Conservation (phyloP, 73 alveolate genomes). For the Uronychia setigera region DNA sequence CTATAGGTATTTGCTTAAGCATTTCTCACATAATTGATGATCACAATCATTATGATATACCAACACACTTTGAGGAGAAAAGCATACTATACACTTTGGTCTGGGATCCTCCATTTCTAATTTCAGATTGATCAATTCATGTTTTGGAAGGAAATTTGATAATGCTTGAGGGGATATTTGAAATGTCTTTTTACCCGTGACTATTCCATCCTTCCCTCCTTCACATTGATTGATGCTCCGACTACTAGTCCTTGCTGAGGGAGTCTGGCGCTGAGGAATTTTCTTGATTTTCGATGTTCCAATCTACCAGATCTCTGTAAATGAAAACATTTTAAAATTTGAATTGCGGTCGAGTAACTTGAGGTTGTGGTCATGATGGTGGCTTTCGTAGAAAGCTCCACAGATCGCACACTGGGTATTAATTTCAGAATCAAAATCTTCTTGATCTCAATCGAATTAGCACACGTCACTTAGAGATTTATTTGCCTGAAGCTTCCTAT, state of each 20-base stretch:
- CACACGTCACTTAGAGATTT: no score
- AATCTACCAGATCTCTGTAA: no score
- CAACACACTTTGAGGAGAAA: background rate
- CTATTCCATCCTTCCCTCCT: no score
- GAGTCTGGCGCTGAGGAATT: no score
- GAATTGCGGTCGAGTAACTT: background rate
- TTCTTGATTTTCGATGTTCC: no score
- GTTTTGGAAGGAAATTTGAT: background rate
- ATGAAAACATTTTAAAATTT: background rate
- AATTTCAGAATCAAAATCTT: no score
- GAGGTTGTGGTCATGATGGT: background rate
- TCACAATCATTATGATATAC: background rate
- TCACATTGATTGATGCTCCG: background rate
- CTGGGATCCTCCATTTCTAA: background rate
- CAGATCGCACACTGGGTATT: background rate
- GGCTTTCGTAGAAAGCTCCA: background rate
- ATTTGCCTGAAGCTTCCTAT: no score
- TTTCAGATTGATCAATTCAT: background rate
- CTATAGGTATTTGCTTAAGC: background rate
- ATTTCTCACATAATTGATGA: background rate
- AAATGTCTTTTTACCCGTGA: background rate
- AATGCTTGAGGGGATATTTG: background rate
- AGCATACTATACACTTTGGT: background rate
- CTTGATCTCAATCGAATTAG: no score
- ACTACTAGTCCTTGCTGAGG: background rate